Base-by-base conservation (phyloP, 352 stramenopile species). In the Phytophthora megakarya region DNA sequence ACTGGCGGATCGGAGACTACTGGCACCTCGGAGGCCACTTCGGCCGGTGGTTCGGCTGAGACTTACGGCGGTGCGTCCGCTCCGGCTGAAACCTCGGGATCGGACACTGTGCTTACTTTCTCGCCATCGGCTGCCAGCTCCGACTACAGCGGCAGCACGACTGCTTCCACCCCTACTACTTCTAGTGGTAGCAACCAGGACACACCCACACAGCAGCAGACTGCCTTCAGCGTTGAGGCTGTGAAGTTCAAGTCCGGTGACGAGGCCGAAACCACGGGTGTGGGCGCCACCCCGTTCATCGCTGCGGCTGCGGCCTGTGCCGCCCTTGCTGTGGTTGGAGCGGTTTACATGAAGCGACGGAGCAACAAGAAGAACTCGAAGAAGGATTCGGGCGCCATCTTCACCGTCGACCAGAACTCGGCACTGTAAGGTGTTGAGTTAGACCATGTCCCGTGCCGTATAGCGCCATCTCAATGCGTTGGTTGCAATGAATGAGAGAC, bases 401-500 rank as follows among this genome's bases (percentile, higher is more conserved):
- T 92, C 61, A 92, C 83, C 30, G 67, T 92, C 48, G 83, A 92
- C 75, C 81, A 90, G 75, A 80, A 83, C 68, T 92, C 83, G 49
- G 80, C 78, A 3, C 70, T 92, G 72, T 92, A 89, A 86, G 59
- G 45, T 7, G 22, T 33, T 45, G 25, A 55, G 40, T 46, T 53
- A 38, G 42, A 47, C 26, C 46, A 57, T 75, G 50, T 77, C 45
- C 55, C 51, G 65, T 78, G 69, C 33, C 48, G 53, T 61, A 26
- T 62, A 67, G 40, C 50, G 61, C 57, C 46, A 53, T 73, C 44
- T 70, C 26, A 60, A 73, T 32, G 70, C 48, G 71, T 59, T 73
- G 67, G 58, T 64, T 56, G 52, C 61, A 62, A 67, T 73, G 54
- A 73, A 77, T 66, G 51, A 74, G 40, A 74, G 63, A 70, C 48